Evolutionary conservation across 495 filamentous ascomycete species (phyloP).

Genomic region (Jackrogersella multiformis): DNA sequence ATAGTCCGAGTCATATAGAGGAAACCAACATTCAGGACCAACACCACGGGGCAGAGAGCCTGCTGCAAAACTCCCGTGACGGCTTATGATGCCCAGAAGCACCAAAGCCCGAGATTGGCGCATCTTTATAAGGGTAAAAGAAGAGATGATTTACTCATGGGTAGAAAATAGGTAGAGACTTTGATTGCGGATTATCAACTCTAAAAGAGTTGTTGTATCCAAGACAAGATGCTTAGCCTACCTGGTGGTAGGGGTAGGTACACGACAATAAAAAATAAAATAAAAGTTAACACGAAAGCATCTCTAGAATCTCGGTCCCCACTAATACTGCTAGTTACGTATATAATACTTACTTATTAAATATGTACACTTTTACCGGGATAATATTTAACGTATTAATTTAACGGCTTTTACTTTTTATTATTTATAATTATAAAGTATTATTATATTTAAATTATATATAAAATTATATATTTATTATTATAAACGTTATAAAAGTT

Average conservation of each 20-base stretch:
- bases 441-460: too few relatives aligned
- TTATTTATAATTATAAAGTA: too few relatives aligned
- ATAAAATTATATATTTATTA: too few relatives aligned
- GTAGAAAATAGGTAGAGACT: neutral
- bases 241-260: too few relatives aligned
- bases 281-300: conserved; percentile 32
- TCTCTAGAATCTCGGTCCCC: conserved; percentile 19
- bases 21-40: conserved; percentile 52
- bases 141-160: conserved; percentile 4
- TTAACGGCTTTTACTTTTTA: neutral
- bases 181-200: neutral
- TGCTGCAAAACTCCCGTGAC: conserved; percentile 42
- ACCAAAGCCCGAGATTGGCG: conserved; percentile 46
- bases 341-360: neutral
- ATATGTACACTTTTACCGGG: too few relatives aligned
- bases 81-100: conserved; percentile 47
- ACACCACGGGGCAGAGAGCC: conserved; percentile 47
- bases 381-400: too few relatives aligned
- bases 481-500: too few relatives aligned
- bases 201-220: too few relatives aligned
- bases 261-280: neutral
- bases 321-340: conserved; percentile 14
- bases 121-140: conserved; percentile 33
- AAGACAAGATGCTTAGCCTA: too few relatives aligned
- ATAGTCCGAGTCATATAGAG: conserved; percentile 43